Evolutionary conservation across 257 asterid species (phyloP).

Genomic region (Salvia miltiorrhiza): DNA sequence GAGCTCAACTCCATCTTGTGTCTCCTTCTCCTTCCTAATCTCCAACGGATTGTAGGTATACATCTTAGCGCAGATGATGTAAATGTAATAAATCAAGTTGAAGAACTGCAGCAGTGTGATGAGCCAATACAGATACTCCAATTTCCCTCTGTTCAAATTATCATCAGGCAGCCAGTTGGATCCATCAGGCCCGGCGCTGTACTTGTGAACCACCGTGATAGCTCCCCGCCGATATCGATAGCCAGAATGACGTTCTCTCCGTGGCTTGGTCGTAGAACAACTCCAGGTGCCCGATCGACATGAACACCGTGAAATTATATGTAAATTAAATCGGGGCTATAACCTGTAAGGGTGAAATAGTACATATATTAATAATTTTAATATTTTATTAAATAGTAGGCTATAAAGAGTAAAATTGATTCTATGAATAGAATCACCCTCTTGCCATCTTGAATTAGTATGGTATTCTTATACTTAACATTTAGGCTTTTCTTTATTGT

Average conservation of each 20-base stretch:
- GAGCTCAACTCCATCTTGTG: conserved; percentile 34
- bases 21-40: neutral
- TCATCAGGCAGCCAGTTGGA: conserved; percentile 86
- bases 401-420: no score
- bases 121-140: conserved; percentile 88
- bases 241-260: conserved; percentile 85
- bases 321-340: no score
- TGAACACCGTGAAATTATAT: no score
- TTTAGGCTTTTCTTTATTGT: no score
- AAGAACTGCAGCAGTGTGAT: conserved; percentile 61
- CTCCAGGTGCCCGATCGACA: conserved; percentile 81
- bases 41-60: conserved; percentile 74
- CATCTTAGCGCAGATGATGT: conserved; percentile 61
- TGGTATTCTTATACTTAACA: no score
- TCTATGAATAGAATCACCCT: no score
- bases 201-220: conserved; percentile 67
- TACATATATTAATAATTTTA: no score
- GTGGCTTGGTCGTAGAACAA: conserved; percentile 88
- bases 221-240: conserved; percentile 73
- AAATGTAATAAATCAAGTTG: conserved; percentile 70
- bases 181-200: conserved; percentile 46
- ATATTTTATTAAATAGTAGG: no score
- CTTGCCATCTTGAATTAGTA: no score
- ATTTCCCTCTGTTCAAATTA: conserved; percentile 62
- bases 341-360: no score